Percentiles rank a stretch among this genome's conserved stretches.
These are phyloP conservation scores for Claviceps citrina DNA, from an alignment of 2,329 filamentous ascomycete genomes.

Conservation along the genomic window DNA sequence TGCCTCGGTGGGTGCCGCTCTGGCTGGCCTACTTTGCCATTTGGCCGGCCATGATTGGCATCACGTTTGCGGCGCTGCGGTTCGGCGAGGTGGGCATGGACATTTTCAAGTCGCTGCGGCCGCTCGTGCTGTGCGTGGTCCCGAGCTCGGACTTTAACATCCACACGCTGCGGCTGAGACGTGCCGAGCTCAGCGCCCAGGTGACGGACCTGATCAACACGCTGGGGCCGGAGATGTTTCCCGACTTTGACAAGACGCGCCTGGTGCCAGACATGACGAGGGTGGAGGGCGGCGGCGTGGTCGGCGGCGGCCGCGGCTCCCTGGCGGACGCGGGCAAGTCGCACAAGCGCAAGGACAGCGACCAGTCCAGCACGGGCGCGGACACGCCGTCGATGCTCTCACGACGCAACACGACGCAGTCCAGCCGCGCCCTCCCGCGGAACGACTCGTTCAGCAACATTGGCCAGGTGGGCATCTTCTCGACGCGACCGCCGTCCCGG, in stretches of 20 bases:
- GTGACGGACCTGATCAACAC: conserved; percentile 91
- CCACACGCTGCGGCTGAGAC: conserved; percentile 55
- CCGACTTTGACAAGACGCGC: conserved; percentile 75
- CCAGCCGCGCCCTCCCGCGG: conserved; percentile 47
- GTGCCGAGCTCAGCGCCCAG: conserved; percentile 60
- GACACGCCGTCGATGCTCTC: conserved; percentile 22
- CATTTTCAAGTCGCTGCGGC: conserved; percentile 84
- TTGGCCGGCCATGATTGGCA: conserved; percentile 66
- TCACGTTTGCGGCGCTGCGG: conserved; percentile 84
- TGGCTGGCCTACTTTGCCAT: conserved; percentile 62
- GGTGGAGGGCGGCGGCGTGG: conserved; percentile 18
- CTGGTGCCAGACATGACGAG: conserved; percentile 44
- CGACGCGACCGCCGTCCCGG: conserved; percentile 72
- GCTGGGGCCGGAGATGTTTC: conserved; percentile 87
- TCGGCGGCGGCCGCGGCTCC: conserved; percentile 10
- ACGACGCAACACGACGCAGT: conserved; percentile 36
- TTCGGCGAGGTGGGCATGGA: conserved; percentile 99
- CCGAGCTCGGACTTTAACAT: conserved; percentile 76
- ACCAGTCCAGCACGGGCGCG: conserved; percentile 26
- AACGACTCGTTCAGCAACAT: conserved; percentile 94
- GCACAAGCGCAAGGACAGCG: conserved; percentile 31
- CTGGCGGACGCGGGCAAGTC: conserved; percentile 8
- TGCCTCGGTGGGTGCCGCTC: conserved; percentile 66
- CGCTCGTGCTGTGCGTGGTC: conserved; percentile 70
- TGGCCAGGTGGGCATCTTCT: conserved; percentile 75